Percentiles rank a stretch among this genome's conserved stretches.
Conservation (phyloP, 495 filamentous ascomycete species). For the Penicillium waksmanii region DNA sequence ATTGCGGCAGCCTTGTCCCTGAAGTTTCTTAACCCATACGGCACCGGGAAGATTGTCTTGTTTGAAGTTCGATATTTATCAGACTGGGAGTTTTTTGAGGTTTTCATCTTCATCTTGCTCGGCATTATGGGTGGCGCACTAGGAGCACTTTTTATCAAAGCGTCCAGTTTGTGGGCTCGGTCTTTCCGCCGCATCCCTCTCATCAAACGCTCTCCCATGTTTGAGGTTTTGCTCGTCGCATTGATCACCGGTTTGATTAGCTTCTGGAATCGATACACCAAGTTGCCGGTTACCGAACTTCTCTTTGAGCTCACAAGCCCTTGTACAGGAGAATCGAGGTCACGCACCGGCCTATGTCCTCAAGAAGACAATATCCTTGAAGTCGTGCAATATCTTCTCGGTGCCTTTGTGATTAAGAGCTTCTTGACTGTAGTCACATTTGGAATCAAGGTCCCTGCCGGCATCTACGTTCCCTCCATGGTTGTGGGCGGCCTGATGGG, state of each 20-base stretch:
- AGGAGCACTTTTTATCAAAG: constrained; percentile 96
- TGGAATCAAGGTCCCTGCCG: constrained; percentile 92
- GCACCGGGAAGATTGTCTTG: constrained; percentile 92
- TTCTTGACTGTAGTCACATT: constrained; percentile 87
- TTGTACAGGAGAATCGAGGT: constrained; percentile 67
- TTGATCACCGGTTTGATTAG: constrained; percentile 80
- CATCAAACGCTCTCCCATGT: constrained; percentile 81
- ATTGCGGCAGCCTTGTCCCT: constrained; percentile 88
- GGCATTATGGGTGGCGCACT: constrained; percentile 82
- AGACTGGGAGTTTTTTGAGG: constrained; percentile 94
- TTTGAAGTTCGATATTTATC: constrained; percentile 91
- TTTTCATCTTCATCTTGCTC: constrained; percentile 80
- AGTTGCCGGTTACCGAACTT: constrained; percentile 85
- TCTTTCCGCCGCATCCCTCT: constrained; percentile 79
- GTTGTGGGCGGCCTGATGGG: constrained; percentile 95
- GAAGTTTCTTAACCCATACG: constrained; percentile 95
- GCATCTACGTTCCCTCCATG: constrained; percentile 98
- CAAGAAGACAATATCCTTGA: constrained; percentile 72
- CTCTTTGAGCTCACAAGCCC: constrained; percentile 88
- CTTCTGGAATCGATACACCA: constrained; percentile 94
- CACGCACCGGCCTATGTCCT: constrained; percentile 74
- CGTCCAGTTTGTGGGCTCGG: constrained; percentile 82
- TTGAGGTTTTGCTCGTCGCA: constrained; percentile 89
- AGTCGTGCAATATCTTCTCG: constrained; percentile 67
- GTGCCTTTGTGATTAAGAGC: constrained; percentile 88